These are phyloP conservation scores for Colletotrichum orbiculare DNA, from an alignment of 2,329 filamentous ascomycete species.

Conservation along the genomic window DNA sequence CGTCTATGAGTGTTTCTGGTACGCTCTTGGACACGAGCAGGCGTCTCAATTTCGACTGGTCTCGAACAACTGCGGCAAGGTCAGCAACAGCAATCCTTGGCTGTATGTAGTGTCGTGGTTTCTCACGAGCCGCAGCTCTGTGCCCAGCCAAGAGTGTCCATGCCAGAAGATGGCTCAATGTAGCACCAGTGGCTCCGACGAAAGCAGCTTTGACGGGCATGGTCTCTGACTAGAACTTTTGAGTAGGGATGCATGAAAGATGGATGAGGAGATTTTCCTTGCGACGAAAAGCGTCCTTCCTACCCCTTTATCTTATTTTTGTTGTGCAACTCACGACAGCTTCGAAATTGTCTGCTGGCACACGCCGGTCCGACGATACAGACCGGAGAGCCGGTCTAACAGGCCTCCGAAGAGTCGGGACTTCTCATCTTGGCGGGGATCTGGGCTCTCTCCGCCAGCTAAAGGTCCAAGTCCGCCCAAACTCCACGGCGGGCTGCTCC, in stretches of 20 bases:
- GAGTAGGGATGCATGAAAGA: not conserved
- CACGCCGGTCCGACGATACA: too few species aligned
- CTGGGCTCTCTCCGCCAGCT: too few species aligned
- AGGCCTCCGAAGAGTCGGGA: too few species aligned
- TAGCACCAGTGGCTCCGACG: slow-evolving; percentile 4
- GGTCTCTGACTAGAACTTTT: not conserved
- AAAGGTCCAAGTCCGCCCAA: too few species aligned
- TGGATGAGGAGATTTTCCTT: not conserved
- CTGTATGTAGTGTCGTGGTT: not conserved
- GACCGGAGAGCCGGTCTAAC: too few species aligned
- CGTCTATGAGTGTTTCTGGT: not conserved
- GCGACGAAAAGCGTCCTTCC: not conserved
- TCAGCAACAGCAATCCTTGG: not conserved
- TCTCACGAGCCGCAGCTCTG: slow-evolving; percentile 9
- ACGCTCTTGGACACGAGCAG: not conserved
- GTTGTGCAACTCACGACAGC: too few species aligned
- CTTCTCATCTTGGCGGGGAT: too few species aligned
- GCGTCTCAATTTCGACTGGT: slow-evolving; percentile 2
- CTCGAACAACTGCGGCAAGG: slow-evolving; percentile 15
- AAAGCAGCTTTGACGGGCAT: slow-evolving; percentile 17
- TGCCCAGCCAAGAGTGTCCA: slow-evolving; percentile 7
- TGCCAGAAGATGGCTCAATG: slow-evolving; percentile 11
- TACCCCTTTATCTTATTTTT: too few species aligned
- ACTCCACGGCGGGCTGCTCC: too few species aligned
- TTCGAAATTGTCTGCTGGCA: too few species aligned